These are phyloP conservation scores for Alternaria triticina DNA, from an alignment of 2,329 filamentous ascomycete genomes.

Conservation along the genomic window DNA sequence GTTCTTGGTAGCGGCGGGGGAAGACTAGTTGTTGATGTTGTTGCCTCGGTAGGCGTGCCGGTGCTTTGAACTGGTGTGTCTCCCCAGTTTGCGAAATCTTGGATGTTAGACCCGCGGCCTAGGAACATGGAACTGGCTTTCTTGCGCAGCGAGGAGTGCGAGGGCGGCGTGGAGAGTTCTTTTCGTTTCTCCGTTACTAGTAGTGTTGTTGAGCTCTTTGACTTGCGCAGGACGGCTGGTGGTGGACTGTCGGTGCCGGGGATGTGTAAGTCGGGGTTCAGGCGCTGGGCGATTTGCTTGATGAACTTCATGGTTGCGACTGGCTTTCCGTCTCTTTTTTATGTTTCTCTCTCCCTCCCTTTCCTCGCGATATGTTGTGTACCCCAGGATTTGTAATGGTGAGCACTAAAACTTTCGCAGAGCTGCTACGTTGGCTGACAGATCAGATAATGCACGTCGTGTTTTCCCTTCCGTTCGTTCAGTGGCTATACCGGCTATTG, in stretches of 20 bases:
- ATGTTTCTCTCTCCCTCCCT: not conserved
- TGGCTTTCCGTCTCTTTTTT: not conserved
- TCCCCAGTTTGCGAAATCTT: not conserved
- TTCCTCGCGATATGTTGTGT: not conserved
- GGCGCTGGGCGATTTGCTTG: constrained; percentile 6
- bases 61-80: not conserved
- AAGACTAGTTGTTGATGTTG: not conserved
- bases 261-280: constrained; percentile 10
- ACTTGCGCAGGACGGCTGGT: not conserved
- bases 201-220: not conserved
- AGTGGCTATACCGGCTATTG: not conserved
- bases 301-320: constrained; percentile 8
- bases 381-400: not conserved
- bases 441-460: not conserved
- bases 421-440: not conserved
- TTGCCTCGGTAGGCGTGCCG: not conserved
- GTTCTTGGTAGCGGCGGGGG: not conserved
- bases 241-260: not conserved
- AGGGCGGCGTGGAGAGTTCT: not conserved
- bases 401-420: not conserved
- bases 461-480: not conserved
- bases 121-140: constrained; percentile 1
- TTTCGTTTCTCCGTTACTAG: not conserved
- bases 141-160: not conserved
- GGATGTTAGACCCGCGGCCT: not conserved